Conservation (phyloP, 257 asterid species). For the Coffea eugenioides region DNA sequence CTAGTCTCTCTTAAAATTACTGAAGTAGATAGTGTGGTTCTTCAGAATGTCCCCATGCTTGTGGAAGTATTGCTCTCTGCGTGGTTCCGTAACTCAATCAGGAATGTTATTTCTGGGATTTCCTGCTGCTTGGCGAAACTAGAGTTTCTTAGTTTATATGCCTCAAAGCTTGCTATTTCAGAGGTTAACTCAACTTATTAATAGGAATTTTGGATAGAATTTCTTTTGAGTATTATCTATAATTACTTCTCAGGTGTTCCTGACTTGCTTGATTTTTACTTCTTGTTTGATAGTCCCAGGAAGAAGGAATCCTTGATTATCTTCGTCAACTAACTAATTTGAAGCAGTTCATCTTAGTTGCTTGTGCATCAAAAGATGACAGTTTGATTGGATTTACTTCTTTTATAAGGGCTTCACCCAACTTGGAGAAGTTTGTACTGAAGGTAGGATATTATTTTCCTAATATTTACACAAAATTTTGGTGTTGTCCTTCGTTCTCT, state of each 20-base stretch:
- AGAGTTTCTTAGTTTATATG: background rate
- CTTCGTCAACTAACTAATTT: background rate
- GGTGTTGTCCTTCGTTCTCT: no score
- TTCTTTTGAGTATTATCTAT: background rate
- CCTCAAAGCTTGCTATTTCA: background rate
- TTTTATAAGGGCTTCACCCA: background rate
- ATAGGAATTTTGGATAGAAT: background rate
- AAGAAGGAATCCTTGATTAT: background rate
- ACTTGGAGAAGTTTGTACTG: no score
- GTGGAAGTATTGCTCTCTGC: conserved; percentile 31
- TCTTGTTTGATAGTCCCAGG: background rate
- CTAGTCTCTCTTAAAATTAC: conserved; percentile 37
- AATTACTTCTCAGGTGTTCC: no score
- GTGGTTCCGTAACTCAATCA: background rate
- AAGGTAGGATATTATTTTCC: background rate
- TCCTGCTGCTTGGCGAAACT: conserved; percentile 7
- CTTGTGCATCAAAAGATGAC: background rate
- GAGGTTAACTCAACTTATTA: background rate
- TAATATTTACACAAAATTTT: background rate
- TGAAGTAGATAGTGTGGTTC: background rate
- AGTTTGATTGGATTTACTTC: background rate
- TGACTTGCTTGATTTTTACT: no score
- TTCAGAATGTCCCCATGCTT: conserved; percentile 46
- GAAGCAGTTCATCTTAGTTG: background rate
- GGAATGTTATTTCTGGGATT: background rate